Evolutionary conservation across 2,329 filamentous ascomycete species (phyloP).

Genomic region (Colletotrichum truncatum): DNA sequence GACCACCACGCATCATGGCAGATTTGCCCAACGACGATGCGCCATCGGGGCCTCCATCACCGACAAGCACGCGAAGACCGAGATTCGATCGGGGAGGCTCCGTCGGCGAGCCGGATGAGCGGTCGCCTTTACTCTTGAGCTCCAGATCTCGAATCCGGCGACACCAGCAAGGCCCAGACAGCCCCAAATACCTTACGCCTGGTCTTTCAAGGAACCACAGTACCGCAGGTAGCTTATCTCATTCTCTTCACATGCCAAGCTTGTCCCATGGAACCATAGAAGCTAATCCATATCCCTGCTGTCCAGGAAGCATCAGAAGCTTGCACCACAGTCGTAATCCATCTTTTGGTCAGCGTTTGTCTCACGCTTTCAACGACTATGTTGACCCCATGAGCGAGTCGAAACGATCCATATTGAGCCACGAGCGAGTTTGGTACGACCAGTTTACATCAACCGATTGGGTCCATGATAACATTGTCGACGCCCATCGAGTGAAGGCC

Average conservation of each 20-base stretch:
- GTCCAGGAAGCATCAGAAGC: slow-evolving; percentile 46
- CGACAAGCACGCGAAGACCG: slow-evolving; percentile 25
- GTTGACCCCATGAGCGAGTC: slow-evolving; percentile 70
- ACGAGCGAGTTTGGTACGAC: slow-evolving; percentile 97
- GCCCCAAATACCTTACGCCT: slow-evolving; percentile 29
- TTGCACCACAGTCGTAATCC: slow-evolving; percentile 64
- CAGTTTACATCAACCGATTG: slow-evolving; percentile 98
- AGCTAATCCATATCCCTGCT: slow-evolving; percentile 6
- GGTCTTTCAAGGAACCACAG: slow-evolving; percentile 52
- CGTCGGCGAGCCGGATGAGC: slow-evolving; percentile 47
- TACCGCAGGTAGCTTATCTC: slow-evolving; percentile 47
- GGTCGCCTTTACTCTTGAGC: slow-evolving; percentile 51
- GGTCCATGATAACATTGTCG: slow-evolving; percentile 97
- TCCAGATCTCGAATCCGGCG: slow-evolving; percentile 51
- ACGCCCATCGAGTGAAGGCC: slow-evolving; percentile 87
- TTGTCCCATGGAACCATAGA: not conserved
- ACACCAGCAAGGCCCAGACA: slow-evolving; percentile 37
- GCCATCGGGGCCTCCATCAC: slow-evolving; percentile 27
- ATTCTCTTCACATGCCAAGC: not conserved
- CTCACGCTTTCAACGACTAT: slow-evolving; percentile 67
- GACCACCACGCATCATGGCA: slow-evolving; percentile 10
- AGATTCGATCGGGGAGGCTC: slow-evolving; percentile 27
- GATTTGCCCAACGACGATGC: slow-evolving; percentile 11
- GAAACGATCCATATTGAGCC: slow-evolving; percentile 72
- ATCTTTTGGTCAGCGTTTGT: slow-evolving; percentile 69